phyloP scores from a whole-genome alignment of 208 protist genomes.

The Leishmania turanica region DNA sequence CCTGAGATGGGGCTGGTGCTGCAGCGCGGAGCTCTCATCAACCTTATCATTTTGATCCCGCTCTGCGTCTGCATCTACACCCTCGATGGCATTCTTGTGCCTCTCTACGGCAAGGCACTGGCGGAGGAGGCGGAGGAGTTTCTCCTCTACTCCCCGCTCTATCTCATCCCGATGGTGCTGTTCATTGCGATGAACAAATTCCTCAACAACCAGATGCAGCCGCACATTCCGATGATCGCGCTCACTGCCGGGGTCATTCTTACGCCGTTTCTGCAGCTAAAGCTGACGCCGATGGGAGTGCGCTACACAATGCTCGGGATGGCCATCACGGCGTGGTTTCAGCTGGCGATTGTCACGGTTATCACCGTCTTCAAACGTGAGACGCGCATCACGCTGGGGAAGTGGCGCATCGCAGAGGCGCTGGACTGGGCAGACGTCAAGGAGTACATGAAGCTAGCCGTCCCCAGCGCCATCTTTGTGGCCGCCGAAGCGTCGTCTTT shows the following conservation, averaged over 20 bases:
- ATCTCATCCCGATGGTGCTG: slow-evolving; percentile 63
- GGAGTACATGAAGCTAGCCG: slow-evolving; percentile 77
- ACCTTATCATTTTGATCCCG: slow-evolving; percentile 61
- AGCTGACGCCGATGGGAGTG: slow-evolving; percentile 78
- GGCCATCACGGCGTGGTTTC: slow-evolving; percentile 75
- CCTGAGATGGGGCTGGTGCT: slow-evolving; percentile 73
- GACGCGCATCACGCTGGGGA: slow-evolving; percentile 73
- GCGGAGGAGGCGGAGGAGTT: slow-evolving; percentile 64
- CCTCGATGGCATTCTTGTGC: slow-evolving; percentile 42
- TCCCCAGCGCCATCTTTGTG: slow-evolving; percentile 86
- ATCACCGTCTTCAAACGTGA: slow-evolving; percentile 69
- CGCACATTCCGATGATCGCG: slow-evolving; percentile 78
- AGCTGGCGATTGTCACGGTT: slow-evolving; percentile 62
- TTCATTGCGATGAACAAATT: slow-evolving; percentile 86
- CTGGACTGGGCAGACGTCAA: slow-evolving; percentile 69
- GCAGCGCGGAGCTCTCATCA: slow-evolving; percentile 80
- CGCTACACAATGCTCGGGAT: slow-evolving; percentile 86
- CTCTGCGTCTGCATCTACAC: slow-evolving; percentile 61
- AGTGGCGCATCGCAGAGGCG: slow-evolving; percentile 62
- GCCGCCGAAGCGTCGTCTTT: slow-evolving; percentile 87
- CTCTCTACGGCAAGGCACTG: slow-evolving; percentile 60
- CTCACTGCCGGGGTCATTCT: slow-evolving; percentile 73
- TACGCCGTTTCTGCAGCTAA: slow-evolving; percentile 64
- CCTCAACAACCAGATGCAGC: slow-evolving; percentile 88
- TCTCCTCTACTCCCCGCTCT: slow-evolving; percentile 65